Base-by-base conservation (phyloP, 1,284 basidiomycete genomes). In the Marasmius sp. region DNA sequence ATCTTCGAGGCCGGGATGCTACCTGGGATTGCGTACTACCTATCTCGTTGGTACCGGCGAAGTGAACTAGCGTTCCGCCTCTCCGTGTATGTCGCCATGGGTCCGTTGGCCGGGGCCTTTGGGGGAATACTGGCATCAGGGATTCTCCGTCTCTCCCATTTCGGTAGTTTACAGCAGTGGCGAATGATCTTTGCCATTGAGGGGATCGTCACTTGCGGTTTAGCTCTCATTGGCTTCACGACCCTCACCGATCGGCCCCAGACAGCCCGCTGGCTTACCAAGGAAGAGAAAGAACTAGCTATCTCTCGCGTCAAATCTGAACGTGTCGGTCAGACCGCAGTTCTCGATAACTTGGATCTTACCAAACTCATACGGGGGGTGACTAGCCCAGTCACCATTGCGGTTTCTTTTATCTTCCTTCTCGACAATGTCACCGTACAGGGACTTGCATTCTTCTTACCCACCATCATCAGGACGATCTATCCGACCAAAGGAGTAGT, bases 261-360 rank as follows among this genome's bases (percentile, higher is more conserved):
- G 16, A 49, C 57, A 18, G 41, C 57, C 4, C 20, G 27, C 6
- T 58, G 57, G 57, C 57, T 58, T 36, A 49, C 41, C 3, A 16
- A 7, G 27, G 57, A 58, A 37, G 57, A 58, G 45, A 43, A 45
- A 36, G 57, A 58, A 18, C 45, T 58, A 1, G 57, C 57, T n/a
- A 56, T 56, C 37, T 18, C 36, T 9, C 54, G 54, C 37, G 54
- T 56, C 36, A 56, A 20, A 43, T 56, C 54, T 18, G 54, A 56
- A 41, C 54, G 54, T 11, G 54, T 56, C 7, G 54, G 37, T 6
- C 54, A 56, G 37, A 56, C 16, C 8, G 14, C 16, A 6, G 54
- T 56, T 38, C 54, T 56, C n/a, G 54, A 56, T 36, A 56, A 56
- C 3, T 9, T 56, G 20, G 54, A 56, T 27, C 6, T 20, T n/a